These are phyloP conservation scores for Globisporangium carolinianum DNA, from an alignment of 352 stramenopile species.

Conservation along the genomic window DNA sequence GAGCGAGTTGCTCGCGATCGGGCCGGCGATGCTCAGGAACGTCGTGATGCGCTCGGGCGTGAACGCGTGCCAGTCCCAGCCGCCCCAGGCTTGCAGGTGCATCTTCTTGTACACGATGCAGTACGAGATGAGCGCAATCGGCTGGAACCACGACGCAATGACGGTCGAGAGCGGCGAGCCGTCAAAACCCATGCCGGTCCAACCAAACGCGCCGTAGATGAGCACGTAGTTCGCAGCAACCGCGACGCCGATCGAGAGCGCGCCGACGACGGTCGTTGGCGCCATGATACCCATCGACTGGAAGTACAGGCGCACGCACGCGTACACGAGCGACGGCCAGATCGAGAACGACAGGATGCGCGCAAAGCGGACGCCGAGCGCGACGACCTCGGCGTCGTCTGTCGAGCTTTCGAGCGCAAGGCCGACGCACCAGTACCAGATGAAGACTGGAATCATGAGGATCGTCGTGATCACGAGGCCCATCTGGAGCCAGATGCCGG, in stretches of 20 bases:
- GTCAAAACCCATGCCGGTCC: conserved; percentile 62
- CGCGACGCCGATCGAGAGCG: conserved; percentile 57
- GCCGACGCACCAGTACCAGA: conserved; percentile 42
- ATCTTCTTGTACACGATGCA: conserved; percentile 70
- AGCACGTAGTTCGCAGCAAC: conserved; percentile 57
- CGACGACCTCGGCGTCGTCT: conserved; percentile 52
- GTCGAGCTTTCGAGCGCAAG: conserved; percentile 56
- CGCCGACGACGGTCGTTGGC: conserved; percentile 62
- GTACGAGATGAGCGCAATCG: conserved; percentile 64
- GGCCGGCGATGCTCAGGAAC: conserved; percentile 60
- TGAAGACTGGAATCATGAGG: conserved; percentile 27
- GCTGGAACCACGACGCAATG: conserved; percentile 77
- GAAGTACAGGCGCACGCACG: conserved; percentile 76
- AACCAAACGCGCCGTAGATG: conserved; percentile 52
- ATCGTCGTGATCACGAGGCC: conserved; percentile 25
- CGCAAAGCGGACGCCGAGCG: conserved; percentile 58
- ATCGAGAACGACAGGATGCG: conserved; percentile 77
- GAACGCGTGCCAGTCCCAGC: conserved; percentile 55
- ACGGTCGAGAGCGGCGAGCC: conserved; percentile 70
- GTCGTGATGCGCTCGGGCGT: conserved; percentile 51
- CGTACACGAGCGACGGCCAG: conserved; percentile 71
- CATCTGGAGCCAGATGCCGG: conserved; percentile 33
- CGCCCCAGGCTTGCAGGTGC: conserved; percentile 62
- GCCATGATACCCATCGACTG: conserved; percentile 79
- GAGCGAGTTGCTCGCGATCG: conserved; percentile 55